phyloP scores from a whole-genome alignment of 2,329 filamentous ascomycete genomes.

The Stemphylium beticola region DNA sequence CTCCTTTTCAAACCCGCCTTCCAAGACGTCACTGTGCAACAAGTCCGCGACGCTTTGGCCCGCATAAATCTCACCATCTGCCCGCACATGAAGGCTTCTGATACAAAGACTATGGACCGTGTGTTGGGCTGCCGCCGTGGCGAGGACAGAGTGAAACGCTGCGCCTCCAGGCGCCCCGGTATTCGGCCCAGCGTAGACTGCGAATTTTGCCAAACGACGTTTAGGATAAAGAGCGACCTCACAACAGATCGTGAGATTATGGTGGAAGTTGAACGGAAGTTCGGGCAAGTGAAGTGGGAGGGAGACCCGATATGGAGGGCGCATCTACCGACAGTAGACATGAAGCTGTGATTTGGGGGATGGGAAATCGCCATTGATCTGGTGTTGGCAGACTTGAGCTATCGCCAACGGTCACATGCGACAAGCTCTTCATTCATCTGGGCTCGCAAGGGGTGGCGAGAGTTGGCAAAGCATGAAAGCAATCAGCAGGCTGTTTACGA shows the following conservation, averaged over 20 bases:
- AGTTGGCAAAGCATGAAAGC: too few species aligned
- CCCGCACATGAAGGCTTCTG: not conserved
- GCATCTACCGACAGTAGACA: not conserved
- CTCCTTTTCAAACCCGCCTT: not conserved
- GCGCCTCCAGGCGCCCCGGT: not conserved
- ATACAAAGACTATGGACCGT: not conserved
- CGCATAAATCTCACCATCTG: not conserved
- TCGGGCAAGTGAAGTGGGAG: not conserved
- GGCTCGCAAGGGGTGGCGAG: too few species aligned
- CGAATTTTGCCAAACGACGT: not conserved
- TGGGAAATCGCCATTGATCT: too few species aligned
- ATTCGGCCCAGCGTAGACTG: not conserved
- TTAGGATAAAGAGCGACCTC: not conserved
- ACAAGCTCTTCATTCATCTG: too few species aligned
- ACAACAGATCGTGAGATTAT: not conserved
- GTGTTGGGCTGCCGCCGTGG: not conserved
- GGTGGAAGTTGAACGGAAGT: not conserved
- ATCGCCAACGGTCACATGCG: not conserved
- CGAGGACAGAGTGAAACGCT: not conserved
- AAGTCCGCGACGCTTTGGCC: not conserved
- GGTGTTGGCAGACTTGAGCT: not conserved
- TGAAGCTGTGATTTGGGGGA: not conserved
- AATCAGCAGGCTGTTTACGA: too few species aligned
- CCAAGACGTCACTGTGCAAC: not conserved
- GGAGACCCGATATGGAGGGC: constrained; percentile 1